Conservation (phyloP, 2,329 filamentous ascomycete species). For the Fusarium continuum region DNA sequence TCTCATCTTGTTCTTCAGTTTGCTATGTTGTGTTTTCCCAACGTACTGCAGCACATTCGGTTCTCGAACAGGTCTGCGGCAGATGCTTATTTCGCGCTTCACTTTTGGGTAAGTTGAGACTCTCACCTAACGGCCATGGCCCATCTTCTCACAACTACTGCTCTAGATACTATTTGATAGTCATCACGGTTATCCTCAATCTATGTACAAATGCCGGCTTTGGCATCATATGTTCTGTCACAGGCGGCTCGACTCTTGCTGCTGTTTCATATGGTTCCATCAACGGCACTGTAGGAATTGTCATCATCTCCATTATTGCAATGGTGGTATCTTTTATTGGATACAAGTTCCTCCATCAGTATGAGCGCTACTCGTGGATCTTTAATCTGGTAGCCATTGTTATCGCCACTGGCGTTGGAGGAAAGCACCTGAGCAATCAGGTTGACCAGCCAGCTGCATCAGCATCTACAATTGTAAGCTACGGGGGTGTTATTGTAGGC, state of each 20-base stretch:
- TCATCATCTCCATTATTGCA: background rate
- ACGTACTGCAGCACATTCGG: background rate
- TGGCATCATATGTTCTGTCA: background rate
- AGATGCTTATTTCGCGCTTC: background rate
- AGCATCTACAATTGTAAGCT: background rate
- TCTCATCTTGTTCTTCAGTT: background rate
- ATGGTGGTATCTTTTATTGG: background rate
- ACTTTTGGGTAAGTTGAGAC: background rate
- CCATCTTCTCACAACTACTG: background rate
- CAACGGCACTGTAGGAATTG: background rate
- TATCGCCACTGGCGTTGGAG: background rate
- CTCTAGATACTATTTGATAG: background rate
- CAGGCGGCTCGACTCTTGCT: background rate
- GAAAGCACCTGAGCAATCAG: background rate
- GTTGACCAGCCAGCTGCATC: background rate
- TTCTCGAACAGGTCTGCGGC: background rate
- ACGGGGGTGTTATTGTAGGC: background rate
- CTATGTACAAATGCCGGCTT: background rate
- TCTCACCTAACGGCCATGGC: accelerated
- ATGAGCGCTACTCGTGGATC: background rate
- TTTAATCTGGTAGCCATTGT: background rate
- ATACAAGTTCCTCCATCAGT: background rate
- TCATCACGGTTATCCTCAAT: background rate
- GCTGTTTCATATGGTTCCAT: background rate
- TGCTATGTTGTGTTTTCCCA: background rate